Evolutionary conservation across 257 asterid genomes (phyloP).

Genomic region (Solanum paucissectum): DNA sequence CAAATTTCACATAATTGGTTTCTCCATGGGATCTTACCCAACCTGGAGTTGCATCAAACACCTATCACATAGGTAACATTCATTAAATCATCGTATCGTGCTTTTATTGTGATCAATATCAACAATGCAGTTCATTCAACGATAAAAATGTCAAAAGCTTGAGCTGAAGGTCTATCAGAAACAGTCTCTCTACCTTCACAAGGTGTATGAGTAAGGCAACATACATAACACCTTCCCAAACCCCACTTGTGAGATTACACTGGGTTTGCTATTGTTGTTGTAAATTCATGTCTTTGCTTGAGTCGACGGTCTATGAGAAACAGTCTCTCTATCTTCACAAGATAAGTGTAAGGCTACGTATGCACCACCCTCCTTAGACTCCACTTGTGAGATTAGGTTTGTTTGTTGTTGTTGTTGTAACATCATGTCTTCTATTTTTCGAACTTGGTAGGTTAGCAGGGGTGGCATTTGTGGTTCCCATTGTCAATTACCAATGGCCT

Average conservation of each 20-base stretch:
- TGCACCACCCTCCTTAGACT: too few species aligned
- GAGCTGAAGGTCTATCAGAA: not conserved
- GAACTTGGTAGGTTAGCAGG: conserved; percentile 61
- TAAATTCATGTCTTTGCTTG: not conserved
- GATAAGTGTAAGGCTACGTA: not conserved
- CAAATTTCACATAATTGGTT: conserved; percentile 60
- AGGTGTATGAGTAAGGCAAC: not conserved
- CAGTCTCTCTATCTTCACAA: not conserved
- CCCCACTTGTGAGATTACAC: not conserved
- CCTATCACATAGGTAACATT: conserved; percentile 49
- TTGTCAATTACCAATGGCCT: conserved; percentile 75
- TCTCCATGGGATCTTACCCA: conserved; percentile 74
- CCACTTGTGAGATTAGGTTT: not conserved
- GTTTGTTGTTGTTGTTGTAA: not conserved
- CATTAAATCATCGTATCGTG: not conserved
- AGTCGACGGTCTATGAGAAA: not conserved
- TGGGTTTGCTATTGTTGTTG: not conserved
- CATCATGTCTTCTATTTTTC: too few species aligned
- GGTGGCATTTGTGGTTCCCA: conserved; percentile 64
- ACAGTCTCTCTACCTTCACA: not conserved
- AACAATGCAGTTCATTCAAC: not conserved
- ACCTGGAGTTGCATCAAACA: conserved; percentile 72
- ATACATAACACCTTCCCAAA: not conserved
- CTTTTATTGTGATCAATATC: not conserved
- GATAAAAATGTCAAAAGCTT: too few species aligned